A percentile compares a stretch with the other conserved stretches of the same genome.
Evolutionary conservation across 1,284 basidiomycete species (phyloP).

Genomic region (Apiotrichum siamense): DNA sequence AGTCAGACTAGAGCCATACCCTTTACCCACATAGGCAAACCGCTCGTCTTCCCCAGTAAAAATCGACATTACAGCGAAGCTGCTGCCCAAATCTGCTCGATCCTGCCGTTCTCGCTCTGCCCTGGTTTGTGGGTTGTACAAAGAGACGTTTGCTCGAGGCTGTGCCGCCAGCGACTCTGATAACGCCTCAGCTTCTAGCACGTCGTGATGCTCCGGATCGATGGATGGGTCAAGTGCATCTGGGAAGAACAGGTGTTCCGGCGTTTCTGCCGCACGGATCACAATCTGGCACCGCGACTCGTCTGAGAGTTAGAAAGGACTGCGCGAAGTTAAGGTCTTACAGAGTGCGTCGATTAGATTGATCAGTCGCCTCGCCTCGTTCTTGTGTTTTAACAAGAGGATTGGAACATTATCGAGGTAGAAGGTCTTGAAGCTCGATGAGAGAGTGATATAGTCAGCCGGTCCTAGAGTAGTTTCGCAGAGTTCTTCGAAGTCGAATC

Average conservation of each 20-base stretch:
- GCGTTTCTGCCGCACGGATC: slow-evolving; percentile 51
- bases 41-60: slow-evolving; percentile 65
- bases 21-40: slow-evolving; percentile 56
- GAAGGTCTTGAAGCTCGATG: slow-evolving; percentile 57
- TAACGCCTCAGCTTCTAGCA: slow-evolving; percentile 57
- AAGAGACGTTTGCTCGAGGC: slow-evolving; percentile 58
- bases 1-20: background rate
- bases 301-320: slow-evolving; percentile 23
- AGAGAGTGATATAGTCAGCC: slow-evolving; percentile 64
- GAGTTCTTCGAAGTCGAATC: slow-evolving; percentile 59
- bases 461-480: slow-evolving; percentile 62
- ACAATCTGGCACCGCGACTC: slow-evolving; percentile 46
- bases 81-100: slow-evolving; percentile 44
- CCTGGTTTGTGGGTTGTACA: slow-evolving; percentile 50
- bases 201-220: slow-evolving; percentile 33
- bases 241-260: slow-evolving; percentile 59
- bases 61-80: slow-evolving; percentile 53
- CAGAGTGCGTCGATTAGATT: slow-evolving; percentile 65
- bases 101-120: slow-evolving; percentile 29
- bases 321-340: slow-evolving; percentile 28
- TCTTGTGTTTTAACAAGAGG: slow-evolving; percentile 56
- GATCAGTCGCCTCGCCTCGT: slow-evolving; percentile 65
- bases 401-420: slow-evolving; percentile 58
- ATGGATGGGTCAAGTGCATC: slow-evolving; percentile 45
- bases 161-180: slow-evolving; percentile 55